These are phyloP conservation scores for Serendipita sp. DNA, from an alignment of 768 basidiomycete genomes.

Conservation along the genomic window DNA sequence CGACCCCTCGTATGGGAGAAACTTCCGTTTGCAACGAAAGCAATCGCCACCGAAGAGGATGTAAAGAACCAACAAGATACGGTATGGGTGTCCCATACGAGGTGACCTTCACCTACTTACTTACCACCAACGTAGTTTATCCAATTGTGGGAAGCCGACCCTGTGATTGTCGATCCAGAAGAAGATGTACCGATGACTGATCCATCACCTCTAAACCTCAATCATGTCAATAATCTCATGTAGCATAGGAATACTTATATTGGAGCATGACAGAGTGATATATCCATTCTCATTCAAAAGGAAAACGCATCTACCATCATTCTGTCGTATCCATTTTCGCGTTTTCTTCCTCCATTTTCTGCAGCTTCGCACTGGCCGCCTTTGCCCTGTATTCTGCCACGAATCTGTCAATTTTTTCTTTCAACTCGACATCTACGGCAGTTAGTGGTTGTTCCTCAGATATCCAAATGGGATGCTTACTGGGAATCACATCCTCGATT, in stretches of 20 bases:
- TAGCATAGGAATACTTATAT: no score
- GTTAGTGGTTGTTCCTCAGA: conserved; percentile 14
- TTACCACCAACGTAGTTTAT: not conserved
- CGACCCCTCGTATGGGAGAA: conserved; percentile 56
- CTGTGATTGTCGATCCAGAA: conserved; percentile 5
- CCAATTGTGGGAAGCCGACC: conserved; percentile 11
- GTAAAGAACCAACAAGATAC: conserved; percentile 41
- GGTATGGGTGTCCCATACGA: conserved; percentile 28
- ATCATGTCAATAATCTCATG: no score
- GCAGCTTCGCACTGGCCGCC: not conserved
- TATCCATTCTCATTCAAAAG: no score
- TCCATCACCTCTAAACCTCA: no score
- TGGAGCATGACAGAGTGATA: no score
- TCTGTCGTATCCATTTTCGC: conserved; percentile 3
- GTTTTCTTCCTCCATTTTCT: not conserved
- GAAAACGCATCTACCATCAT: not conserved
- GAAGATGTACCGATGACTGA: not conserved
- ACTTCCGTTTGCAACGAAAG: conserved; percentile 46
- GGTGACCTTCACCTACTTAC: not conserved
- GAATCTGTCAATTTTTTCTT: conserved; percentile 58
- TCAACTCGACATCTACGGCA: conserved; percentile 46
- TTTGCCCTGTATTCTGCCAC: conserved; percentile 40
- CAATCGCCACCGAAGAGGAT: conserved; percentile 49
- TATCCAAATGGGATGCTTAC: conserved; percentile 28
- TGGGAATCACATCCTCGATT: conserved; percentile 62